A percentile compares a stretch with the other conserved stretches of the same genome.
These are phyloP conservation scores for Nyssa sinensis DNA, from an alignment of 148 eudicot species.

Conservation along the genomic window DNA sequence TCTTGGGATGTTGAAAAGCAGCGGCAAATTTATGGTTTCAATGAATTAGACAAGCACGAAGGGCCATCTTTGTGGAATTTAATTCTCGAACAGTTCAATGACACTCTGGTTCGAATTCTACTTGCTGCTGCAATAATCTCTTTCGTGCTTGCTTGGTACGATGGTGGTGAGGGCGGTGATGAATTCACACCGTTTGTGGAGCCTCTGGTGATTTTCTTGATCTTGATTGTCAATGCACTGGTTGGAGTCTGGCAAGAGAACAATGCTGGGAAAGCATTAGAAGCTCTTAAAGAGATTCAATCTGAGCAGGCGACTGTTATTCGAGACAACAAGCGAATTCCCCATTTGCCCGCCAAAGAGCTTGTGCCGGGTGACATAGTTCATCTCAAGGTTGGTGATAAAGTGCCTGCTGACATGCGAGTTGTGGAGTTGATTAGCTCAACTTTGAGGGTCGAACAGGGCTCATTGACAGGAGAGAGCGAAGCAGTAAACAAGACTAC, in stretches of 20 bases:
- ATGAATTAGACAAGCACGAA: constrained; percentile 33
- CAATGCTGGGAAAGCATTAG: constrained; percentile 32
- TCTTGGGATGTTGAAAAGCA: constrained; percentile 18
- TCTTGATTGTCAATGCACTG: constrained; percentile 27
- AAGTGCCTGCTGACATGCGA: constrained; percentile 31
- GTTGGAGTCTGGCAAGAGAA: constrained; percentile 34
- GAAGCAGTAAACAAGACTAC: constrained; percentile 27
- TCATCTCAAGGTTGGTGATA: constrained; percentile 29
- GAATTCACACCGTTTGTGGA: constrained; percentile 29
- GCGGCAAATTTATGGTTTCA: constrained; percentile 17
- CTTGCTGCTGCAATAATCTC: constrained; percentile 26
- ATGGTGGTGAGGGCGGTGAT: constrained; percentile 25
- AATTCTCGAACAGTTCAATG: constrained; percentile 27
- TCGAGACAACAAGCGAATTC: constrained; percentile 14
- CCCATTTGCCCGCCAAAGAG: constrained; percentile 24
- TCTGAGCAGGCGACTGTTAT: constrained; percentile 22
- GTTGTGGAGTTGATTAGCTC: constrained; percentile 21
- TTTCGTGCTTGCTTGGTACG: constrained; percentile 27
- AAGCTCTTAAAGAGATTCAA: constrained; percentile 29
- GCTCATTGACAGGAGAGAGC: constrained; percentile 32
- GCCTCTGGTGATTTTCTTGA: constrained; percentile 26
- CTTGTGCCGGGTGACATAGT: constrained; percentile 30
- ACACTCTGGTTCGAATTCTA: constrained; percentile 28
- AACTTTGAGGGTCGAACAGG: constrained; percentile 26
- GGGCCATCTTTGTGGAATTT: constrained; percentile 26